These are phyloP conservation scores for Nigrospora osmanthi DNA, from an alignment of 2,329 filamentous ascomycete genomes.

Conservation along the genomic window DNA sequence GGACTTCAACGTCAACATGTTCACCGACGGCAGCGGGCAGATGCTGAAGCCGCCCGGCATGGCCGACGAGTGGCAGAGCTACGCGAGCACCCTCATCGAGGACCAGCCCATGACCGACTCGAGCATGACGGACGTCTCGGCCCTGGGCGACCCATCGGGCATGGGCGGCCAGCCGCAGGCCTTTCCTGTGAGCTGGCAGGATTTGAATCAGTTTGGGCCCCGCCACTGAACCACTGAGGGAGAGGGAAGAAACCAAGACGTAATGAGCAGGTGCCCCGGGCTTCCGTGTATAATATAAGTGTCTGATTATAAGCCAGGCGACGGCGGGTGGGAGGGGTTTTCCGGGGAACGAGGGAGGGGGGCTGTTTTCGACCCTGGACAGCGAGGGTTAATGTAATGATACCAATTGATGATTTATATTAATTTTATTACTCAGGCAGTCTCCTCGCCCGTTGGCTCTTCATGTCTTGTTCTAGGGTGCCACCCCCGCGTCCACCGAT, in stretches of 20 bases:
- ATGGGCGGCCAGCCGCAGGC: conserved; percentile 1
- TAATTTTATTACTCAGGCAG: no score
- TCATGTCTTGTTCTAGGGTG: no score
- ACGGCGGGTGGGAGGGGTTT: background rate
- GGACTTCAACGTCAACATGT: conserved; percentile 7
- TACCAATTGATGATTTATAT: conserved; percentile 1
- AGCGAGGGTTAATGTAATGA: conserved; percentile 2
- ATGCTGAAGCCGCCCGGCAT: conserved; percentile 5
- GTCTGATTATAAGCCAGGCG: background rate
- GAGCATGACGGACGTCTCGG: background rate
- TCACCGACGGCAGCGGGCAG: conserved; percentile 1
- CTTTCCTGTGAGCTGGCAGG: conserved; percentile 5
- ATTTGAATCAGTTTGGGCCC: conserved; percentile 3
- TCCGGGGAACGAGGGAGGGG: no score
- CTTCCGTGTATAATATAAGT: conserved; percentile 2
- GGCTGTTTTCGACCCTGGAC: background rate
- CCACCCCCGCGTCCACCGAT: no score
- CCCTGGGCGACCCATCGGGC: background rate
- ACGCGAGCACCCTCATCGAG: conserved; percentile 4
- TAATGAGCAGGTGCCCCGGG: background rate
- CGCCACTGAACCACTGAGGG: background rate
- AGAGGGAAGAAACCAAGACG: background rate
- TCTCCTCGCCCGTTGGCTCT: no score
- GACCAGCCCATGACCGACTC: conserved; percentile 6
- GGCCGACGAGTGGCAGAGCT: conserved; percentile 6